phyloP scores from a whole-genome alignment of 805 yeast species.

The Monosporozyma unispora region DNA sequence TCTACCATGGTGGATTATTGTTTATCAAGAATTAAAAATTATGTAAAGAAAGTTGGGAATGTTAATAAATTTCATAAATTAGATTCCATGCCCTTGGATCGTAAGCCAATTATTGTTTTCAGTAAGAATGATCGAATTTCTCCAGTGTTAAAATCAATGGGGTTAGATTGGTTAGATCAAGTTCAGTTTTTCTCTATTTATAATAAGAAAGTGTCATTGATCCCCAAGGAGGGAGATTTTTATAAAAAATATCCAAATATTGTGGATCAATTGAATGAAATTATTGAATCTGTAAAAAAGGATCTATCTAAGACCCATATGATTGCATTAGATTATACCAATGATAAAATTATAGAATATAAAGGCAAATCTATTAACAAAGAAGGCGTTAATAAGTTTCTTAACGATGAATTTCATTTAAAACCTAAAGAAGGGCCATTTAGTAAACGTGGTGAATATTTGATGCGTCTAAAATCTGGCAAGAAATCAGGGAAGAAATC shows the following conservation, averaged over 20 bases:
- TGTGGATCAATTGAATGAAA: slow-evolving; percentile 10
- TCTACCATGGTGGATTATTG: slow-evolving; percentile 47
- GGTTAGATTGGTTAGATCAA: slow-evolving; percentile 54
- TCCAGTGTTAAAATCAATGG: slow-evolving; percentile 54
- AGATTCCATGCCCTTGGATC: slow-evolving; percentile 7
- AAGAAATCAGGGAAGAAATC: slow-evolving; percentile 7
- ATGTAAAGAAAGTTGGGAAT: slow-evolving; percentile 44
- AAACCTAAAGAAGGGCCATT: slow-evolving; percentile 29
- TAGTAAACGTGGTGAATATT: slow-evolving; percentile 18
- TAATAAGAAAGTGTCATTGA: slow-evolving; percentile 18
- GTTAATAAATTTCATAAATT: slow-evolving; percentile 27
- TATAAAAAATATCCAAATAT: slow-evolving; percentile 18
- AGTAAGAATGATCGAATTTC: slow-evolving; percentile 42
- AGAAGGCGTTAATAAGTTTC: slow-evolving; percentile 16
- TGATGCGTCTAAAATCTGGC: slow-evolving; percentile 16
- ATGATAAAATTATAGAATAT: slow-evolving; percentile 14
- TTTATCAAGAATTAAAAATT: slow-evolving; percentile 53
- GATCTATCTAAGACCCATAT: slow-evolving; percentile 3
- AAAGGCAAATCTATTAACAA: slow-evolving; percentile 18
- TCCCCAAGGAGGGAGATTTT: slow-evolving; percentile 2
- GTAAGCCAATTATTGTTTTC: slow-evolving; percentile 39
- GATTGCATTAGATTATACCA: slow-evolving; percentile 16
- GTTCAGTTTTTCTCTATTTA: slow-evolving; percentile 41
- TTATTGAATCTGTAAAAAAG: slow-evolving; percentile 12
- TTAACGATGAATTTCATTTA: slow-evolving; percentile 10